Evolutionary conservation across 108 stramenopile species (phyloP).

Genomic region (Cyclostephanos tholiformis): DNA sequence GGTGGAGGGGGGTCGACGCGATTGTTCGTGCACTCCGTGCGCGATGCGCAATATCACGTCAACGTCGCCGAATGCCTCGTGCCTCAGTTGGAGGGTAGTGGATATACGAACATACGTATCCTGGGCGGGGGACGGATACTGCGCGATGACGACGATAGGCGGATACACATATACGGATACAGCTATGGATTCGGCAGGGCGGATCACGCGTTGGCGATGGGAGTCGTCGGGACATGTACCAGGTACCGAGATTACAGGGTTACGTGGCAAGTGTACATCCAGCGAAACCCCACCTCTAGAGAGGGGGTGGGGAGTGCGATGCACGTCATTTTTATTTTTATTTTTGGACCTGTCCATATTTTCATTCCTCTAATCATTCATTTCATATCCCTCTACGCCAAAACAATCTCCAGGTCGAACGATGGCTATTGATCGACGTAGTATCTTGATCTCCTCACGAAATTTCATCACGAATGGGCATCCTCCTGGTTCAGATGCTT

Average conservation of each 20-base stretch:
- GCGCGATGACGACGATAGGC: conserved; percentile 49
- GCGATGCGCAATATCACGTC: conserved; percentile 69
- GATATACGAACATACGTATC: conserved; percentile 69
- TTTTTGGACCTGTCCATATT: conserved; percentile 24
- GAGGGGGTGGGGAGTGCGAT: too few species aligned
- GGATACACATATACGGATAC: conserved; percentile 75
- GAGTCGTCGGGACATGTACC: conserved; percentile 58
- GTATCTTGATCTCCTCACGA: too few species aligned
- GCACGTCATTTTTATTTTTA: too few species aligned
- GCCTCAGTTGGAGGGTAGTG: conserved; percentile 52
- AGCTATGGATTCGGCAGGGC: conserved; percentile 81
- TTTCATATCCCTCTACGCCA: too few species aligned
- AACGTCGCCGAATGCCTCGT: conserved; percentile 81
- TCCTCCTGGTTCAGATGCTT: too few species aligned
- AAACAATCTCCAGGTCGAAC: conserved; percentile 1
- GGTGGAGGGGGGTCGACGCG: conserved; percentile 7
- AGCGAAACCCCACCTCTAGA: too few species aligned
- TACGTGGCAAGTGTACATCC: conserved; percentile 45
- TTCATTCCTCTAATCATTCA: background rate
- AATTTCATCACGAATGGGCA: too few species aligned
- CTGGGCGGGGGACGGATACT: conserved; percentile 77
- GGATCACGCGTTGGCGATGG: conserved; percentile 66
- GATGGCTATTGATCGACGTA: conserved; percentile 12
- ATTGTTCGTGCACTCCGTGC: conserved; percentile 68
- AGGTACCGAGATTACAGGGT: conserved; percentile 61